Evolutionary conservation across 768 basidiomycete genomes (phyloP).

Genomic region (Calocybe cyanea): DNA sequence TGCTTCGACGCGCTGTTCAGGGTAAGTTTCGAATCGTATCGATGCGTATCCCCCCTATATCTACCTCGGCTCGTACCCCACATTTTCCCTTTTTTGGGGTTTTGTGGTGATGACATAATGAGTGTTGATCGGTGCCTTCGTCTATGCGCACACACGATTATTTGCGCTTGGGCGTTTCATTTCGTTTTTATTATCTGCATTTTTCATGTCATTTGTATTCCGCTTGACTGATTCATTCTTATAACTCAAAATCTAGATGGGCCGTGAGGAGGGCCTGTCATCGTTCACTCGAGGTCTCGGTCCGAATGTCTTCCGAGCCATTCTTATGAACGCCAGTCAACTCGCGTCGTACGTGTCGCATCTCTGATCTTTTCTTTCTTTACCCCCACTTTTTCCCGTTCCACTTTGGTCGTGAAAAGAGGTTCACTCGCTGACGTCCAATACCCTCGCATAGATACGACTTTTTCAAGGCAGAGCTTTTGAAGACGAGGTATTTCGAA

Average conservation of each 20-base stretch:
- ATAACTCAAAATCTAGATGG: too few species aligned
- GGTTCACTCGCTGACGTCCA: background rate
- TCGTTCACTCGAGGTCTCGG: conserved; percentile 74
- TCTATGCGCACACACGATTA: conserved; percentile 9
- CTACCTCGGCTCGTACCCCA: conserved; percentile 1
- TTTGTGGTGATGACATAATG: conserved; percentile 8
- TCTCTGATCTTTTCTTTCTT: too few species aligned
- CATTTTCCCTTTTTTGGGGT: conserved; percentile 10
- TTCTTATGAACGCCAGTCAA: conserved; percentile 91
- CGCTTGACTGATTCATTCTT: too few species aligned
- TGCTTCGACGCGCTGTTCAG: conserved; percentile 85
- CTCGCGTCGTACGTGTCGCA: conserved; percentile 79
- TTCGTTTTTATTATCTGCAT: too few species aligned
- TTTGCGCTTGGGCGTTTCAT: too few species aligned
- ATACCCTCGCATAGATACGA: conserved; percentile 62
- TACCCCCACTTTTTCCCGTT: too few species aligned
- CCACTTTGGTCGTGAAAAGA: too few species aligned
- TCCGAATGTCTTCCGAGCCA: conserved; percentile 82
- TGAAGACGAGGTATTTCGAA: conserved; percentile 66
- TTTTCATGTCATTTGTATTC: too few species aligned
- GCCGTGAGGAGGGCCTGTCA: conserved; percentile 78
- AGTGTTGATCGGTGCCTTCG: conserved; percentile 16
- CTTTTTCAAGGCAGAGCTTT: conserved; percentile 82
- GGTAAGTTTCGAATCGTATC: conserved; percentile 42
- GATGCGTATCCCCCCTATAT: background rate